phyloP scores from a whole-genome alignment of 2,329 filamentous ascomycete species.

The Ophiostoma piceae region DNA sequence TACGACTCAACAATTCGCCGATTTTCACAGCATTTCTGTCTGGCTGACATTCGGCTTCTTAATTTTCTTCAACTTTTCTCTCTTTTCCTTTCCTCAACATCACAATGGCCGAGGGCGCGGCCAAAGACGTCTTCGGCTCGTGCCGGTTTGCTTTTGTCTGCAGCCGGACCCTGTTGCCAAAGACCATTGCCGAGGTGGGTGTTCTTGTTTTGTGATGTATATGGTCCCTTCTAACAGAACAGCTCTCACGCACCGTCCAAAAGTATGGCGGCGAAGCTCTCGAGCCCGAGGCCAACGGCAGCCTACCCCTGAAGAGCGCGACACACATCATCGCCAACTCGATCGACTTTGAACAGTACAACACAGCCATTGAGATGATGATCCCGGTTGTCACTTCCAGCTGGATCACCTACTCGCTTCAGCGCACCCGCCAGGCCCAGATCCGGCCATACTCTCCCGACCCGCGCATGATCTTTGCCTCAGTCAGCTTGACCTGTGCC shows the following conservation, averaged over 20 bases:
- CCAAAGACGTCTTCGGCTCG: conserved; percentile 38
- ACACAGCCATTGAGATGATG: conserved; percentile 66
- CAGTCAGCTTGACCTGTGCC: conserved; percentile 75
- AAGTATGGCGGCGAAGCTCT: conserved; percentile 49
- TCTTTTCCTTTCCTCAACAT: not conserved
- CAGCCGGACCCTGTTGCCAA: conserved; percentile 39
- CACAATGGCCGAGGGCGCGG: conserved; percentile 33
- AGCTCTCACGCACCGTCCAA: conserved; percentile 42
- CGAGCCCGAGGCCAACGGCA: conserved; percentile 45
- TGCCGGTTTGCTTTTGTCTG: conserved; percentile 45
- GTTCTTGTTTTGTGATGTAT: not conserved
- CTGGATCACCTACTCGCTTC: conserved; percentile 71
- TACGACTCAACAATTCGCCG: not conserved
- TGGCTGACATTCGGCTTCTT: not conserved
- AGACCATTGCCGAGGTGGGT: conserved; percentile 40
- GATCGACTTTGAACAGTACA: conserved; percentile 87
- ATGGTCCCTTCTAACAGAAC: not conserved
- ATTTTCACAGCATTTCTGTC: not conserved
- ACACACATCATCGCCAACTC: conserved; percentile 63
- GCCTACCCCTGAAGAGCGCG: conserved; percentile 43
- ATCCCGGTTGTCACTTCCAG: conserved; percentile 76
- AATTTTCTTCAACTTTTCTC: not conserved
- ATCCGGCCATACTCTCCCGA: conserved; percentile 86
- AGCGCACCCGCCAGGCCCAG: conserved; percentile 65
- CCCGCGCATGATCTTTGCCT: conserved; percentile 81